Conservation (phyloP, 768 basidiomycete species). For the Suillus bovinus region DNA sequence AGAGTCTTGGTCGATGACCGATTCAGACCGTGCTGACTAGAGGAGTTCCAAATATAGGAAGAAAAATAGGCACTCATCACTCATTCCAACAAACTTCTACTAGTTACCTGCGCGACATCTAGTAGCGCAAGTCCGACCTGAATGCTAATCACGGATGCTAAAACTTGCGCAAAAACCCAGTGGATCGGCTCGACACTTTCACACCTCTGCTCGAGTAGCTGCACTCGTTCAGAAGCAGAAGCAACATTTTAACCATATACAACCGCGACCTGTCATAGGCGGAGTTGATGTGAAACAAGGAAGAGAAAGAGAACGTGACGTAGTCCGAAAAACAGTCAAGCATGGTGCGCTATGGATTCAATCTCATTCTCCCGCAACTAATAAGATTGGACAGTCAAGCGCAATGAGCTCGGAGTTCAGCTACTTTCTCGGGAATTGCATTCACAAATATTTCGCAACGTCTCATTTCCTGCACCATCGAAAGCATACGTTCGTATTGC, state of each 20-base stretch:
- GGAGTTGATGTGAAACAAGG: background rate
- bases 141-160: slow-evolving; percentile 10
- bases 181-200: slow-evolving; percentile 10
- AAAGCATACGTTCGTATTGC: slow-evolving; percentile 71
- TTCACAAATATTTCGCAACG: slow-evolving; percentile 76
- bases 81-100: too few relatives aligned
- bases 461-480: slow-evolving; percentile 62
- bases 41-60: too few relatives aligned
- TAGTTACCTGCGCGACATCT: background rate
- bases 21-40: too few relatives aligned
- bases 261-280: background rate
- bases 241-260: background rate
- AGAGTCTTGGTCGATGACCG: too few relatives aligned
- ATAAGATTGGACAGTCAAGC: slow-evolving; percentile 45
- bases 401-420: slow-evolving; percentile 93
- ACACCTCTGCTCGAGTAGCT: slow-evolving; percentile 11
- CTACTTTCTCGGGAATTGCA: slow-evolving; percentile 83
- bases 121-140: background rate
- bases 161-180: slow-evolving; percentile 11
- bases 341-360: slow-evolving; percentile 12
- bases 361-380: background rate
- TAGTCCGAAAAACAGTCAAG: background rate
- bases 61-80: too few relatives aligned
- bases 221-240: slow-evolving; percentile 5
- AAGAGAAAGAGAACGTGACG: background rate